Evolutionary conservation across 2,329 filamentous ascomycete genomes (phyloP), one percentile per base, ranked within the genome.

Genomic region (Neocucurbitaria cava): DNA sequence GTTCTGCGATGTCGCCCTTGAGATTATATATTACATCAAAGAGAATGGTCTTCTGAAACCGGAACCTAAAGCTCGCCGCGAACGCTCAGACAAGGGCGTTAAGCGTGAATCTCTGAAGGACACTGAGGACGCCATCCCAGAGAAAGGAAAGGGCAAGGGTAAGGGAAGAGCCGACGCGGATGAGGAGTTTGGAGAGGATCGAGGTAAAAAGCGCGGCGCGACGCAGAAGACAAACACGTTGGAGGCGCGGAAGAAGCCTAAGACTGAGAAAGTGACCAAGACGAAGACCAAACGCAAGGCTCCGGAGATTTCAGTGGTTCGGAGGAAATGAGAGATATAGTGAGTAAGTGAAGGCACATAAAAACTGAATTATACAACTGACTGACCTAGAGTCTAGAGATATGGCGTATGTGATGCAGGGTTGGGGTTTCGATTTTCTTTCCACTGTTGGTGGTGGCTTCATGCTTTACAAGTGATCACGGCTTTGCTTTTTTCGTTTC

Each of bases 1-100:
- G 54, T 74, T 75, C 43, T 68, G 65, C 36, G 72, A 75, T 18
- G 51, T 72, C 0, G 69, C 65, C 17, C 56, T 73, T 3, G 72
- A 74, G 35, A 28, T 72, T 1, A 64, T 73, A 5, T 68, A 64
- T 44, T 68, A 64, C 18, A 58, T 75, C 41, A 70, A 71, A 43
- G 59, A 72, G 44, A 38, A 72, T 41, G 70, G 70, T 3, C 15
- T 72, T 1, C 1, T 62, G 13, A 41, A 43, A n/a, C 42, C 48
- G 0, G 41, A 56, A 38, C 36, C 36, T 23, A 54, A 54, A 46
- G 33, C 24, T 15, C 43, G 54, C 9, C 64, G 58, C 40, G 62
- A 53, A 24, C 49, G 58, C 24, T 49, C 36, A 1, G 61, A 64
- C 7, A 69, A 68, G 59, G 65, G 61, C 1, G 45, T 54, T 0